Evolutionary conservation across 2,329 filamentous ascomycete genomes (phyloP).

Genomic region (Beauveria rudraprayagi): DNA sequence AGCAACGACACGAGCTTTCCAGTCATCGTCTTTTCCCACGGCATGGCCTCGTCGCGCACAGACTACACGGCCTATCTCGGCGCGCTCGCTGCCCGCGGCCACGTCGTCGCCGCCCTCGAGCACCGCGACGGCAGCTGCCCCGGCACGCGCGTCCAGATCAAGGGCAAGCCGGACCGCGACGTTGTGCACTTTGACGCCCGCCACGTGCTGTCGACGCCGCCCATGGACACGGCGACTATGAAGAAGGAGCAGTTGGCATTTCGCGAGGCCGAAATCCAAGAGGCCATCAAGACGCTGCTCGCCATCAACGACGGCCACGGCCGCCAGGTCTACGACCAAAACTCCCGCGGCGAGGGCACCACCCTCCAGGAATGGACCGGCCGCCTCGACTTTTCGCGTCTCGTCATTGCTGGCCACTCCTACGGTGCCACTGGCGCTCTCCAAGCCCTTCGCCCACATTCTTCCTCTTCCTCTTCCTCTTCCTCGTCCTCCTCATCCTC

Average conservation of each 20-base stretch:
- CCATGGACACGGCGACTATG: conserved; percentile 29
- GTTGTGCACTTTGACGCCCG: conserved; percentile 28
- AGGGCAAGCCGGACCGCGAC: conserved; percentile 21
- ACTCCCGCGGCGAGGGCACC: conserved; percentile 38
- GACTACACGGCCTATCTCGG: conserved; percentile 45
- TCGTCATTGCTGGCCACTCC: conserved; percentile 55
- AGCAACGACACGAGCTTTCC: conserved; percentile 24
- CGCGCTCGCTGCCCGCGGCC: conserved; percentile 41
- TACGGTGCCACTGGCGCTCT: conserved; percentile 59
- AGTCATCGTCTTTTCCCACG: conserved; percentile 44
- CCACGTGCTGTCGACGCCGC: conserved; percentile 24
- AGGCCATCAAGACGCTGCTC: conserved; percentile 33
- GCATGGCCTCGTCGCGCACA: conserved; percentile 40
- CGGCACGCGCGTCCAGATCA: conserved; percentile 31
- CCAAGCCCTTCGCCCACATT: conserved; percentile 45
- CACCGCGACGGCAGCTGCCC: conserved; percentile 46
- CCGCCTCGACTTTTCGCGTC: conserved; percentile 44
- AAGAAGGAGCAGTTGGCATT: conserved; percentile 41
- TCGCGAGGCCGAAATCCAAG: conserved; percentile 42
- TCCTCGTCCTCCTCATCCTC: conserved; percentile 13
- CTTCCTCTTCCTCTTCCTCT: conserved; percentile 14
- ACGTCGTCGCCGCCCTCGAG: conserved; percentile 41
- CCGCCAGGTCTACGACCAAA: conserved; percentile 27
- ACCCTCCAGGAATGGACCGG: conserved; percentile 41
- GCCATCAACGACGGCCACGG: conserved; percentile 33